A percentile compares a stretch with the other conserved stretches of the same genome.
phyloP scores from a whole-genome alignment of 768 basidiomycete species.

The Asterophora parasitica region DNA sequence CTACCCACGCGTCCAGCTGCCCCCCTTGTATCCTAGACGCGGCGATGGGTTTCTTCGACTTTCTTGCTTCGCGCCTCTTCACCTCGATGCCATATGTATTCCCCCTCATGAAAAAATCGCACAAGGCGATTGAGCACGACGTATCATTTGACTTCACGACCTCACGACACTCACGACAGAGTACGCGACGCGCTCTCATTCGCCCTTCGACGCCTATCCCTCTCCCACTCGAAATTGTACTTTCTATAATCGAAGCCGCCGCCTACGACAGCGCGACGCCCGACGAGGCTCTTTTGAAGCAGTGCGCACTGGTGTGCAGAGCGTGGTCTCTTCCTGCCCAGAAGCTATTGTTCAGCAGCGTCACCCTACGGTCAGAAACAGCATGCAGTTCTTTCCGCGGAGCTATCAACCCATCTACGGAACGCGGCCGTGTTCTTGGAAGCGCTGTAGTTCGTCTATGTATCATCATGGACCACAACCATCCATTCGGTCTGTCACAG shows the following conservation, averaged over 20 bases:
- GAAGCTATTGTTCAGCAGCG: slow-evolving; percentile 55
- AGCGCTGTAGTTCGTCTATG: slow-evolving; percentile 51
- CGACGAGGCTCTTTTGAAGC: slow-evolving; percentile 39
- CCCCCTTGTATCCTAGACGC: slow-evolving; percentile 8
- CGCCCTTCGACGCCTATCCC: slow-evolving; percentile 20
- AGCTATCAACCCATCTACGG: slow-evolving; percentile 44
- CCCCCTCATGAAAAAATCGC: slow-evolving; percentile 18
- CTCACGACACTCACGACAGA: slow-evolving; percentile 18
- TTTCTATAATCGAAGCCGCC: slow-evolving; percentile 58
- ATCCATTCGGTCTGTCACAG: slow-evolving; percentile 53
- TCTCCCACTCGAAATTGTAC: slow-evolving; percentile 60
- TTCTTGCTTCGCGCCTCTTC: slow-evolving; percentile 22
- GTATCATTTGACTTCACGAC: slow-evolving; percentile 36
- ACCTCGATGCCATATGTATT: slow-evolving; percentile 15
- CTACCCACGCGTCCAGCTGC: slow-evolving; percentile 6
- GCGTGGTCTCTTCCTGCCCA: slow-evolving; percentile 64
- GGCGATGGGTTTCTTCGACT: slow-evolving; percentile 27
- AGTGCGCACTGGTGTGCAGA: slow-evolving; percentile 61
- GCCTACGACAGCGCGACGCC: slow-evolving; percentile 32
- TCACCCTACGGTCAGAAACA: slow-evolving; percentile 48
- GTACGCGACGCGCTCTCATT: slow-evolving; percentile 15
- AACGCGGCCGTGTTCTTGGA: slow-evolving; percentile 45
- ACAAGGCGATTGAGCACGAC: slow-evolving; percentile 31
- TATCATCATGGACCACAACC: slow-evolving; percentile 62
- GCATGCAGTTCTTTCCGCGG: slow-evolving; percentile 50